Percentiles rank a stretch among this genome's conserved stretches.
Evolutionary conservation across 2,329 filamentous ascomycete genomes (phyloP).

Genomic region (Talaromyces sp.): DNA sequence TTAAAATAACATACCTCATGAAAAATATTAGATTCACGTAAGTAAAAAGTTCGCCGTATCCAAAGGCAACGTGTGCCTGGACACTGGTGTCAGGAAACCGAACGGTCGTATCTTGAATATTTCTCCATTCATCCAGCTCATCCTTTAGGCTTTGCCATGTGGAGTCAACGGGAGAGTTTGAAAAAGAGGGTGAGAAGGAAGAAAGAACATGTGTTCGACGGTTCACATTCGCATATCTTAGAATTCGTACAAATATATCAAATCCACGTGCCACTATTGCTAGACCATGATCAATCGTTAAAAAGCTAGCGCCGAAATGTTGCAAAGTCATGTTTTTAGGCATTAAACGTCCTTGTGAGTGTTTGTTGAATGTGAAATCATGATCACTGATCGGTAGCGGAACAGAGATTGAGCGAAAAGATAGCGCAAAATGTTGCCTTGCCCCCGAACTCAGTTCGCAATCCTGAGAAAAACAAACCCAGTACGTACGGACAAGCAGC

Average conservation of each 20-base stretch:
- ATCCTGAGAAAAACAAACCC: constrained; percentile 35
- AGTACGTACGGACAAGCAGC: constrained; percentile 34
- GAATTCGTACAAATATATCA: constrained; percentile 33
- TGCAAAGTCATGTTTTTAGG: constrained; percentile 13
- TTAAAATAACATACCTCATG: constrained; percentile 25
- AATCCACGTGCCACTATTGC: constrained; percentile 33
- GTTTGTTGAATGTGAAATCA: constrained; percentile 31
- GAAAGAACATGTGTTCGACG: constrained; percentile 24
- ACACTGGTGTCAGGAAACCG: constrained; percentile 29
- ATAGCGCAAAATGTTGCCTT: constrained; percentile 33
- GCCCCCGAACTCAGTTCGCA: constrained; percentile 34
- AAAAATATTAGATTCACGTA: constrained; percentile 36
- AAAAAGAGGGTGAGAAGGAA: background rate
- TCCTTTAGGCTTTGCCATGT: constrained; percentile 27
- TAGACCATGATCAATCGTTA: constrained; percentile 30
- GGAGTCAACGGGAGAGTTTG: background rate
- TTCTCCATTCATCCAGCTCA: constrained; percentile 33
- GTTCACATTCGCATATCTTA: constrained; percentile 33
- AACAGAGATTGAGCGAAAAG: constrained; percentile 33
- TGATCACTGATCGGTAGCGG: constrained; percentile 31
- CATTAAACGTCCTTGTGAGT: constrained; percentile 21
- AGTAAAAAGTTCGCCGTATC: constrained; percentile 32
- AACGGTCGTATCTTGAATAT: constrained; percentile 29
- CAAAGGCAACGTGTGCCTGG: constrained; percentile 31
- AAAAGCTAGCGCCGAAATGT: constrained; percentile 22